Evolutionary conservation across 208 protist genomes (phyloP), one percentile per base, ranked within the genome.

Genomic region (Strigomonas galati): DNA sequence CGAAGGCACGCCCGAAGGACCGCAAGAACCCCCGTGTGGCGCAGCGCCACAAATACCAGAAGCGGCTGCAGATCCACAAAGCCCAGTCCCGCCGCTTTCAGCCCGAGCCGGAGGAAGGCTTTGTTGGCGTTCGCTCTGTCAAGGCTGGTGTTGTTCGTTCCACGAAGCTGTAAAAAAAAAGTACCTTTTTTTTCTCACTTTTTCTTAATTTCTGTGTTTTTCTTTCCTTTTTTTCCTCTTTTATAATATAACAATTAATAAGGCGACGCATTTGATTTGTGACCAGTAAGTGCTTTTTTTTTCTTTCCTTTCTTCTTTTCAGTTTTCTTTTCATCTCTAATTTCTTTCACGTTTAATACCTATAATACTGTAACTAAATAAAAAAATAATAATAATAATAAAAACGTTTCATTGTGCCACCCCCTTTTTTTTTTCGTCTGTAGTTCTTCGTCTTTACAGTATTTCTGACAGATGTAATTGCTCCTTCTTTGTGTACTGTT

Each of bases 21-120:
- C 84, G 91, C 69, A 96, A 96, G 75, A 96, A 83, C 21, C 91
- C 91, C 1, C 85, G 91, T 46, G 82, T 92, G 14, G 87, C 87
- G 26, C 91, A 93, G 74, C 81, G 91, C 23, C 82, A 85, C 67
- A 96, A 96, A 80, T 93, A 93, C 65, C 85, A 93, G 71, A 83
- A 84, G 23, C 85, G 87, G 35, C 76, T 94, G 71, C 87, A 81
- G 35, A 82, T 92, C 23, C 87, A 93, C 71, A 93, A 93, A 82
- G 75, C 87, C 12, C 87, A 96, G 68, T 78, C 76, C 10, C 80
- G 84, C 59, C 83, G 65, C 28, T 79, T 81, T 64, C 80, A 92
- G 72, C 85, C 91, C 1, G 82, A 93, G 72, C 79, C 91, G 10
- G 87, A 92, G 70, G 86, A 84, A 44, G 91, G 86, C 35, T 96